Percentiles rank a stretch among this genome's conserved stretches.
These are phyloP conservation scores for Candida loeiensis DNA, from an alignment of 805 yeast species.

Conservation along the genomic window DNA sequence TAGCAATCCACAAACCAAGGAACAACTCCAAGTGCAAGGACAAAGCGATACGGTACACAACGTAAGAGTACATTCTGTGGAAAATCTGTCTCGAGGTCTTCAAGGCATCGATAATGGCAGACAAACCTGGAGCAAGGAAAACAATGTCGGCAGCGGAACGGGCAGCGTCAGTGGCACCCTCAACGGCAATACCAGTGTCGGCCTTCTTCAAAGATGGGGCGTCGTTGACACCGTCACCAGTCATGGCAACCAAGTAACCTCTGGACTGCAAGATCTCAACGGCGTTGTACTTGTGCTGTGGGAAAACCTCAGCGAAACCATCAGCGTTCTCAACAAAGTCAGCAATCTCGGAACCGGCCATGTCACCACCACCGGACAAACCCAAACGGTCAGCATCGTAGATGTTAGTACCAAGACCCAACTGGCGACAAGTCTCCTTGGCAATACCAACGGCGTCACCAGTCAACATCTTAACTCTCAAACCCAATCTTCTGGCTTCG, in stretches of 20 bases:
- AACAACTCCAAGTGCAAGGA: conserved; percentile 92
- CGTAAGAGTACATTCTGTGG: conserved; percentile 99
- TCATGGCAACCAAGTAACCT: conserved; percentile 98
- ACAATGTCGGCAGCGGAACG: conserved; percentile 96
- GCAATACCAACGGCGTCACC: conserved; percentile 99
- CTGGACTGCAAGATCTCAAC: conserved; percentile 93
- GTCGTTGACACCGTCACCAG: conserved; percentile 99
- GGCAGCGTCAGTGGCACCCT: conserved; percentile 97
- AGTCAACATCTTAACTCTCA: conserved; percentile 95
- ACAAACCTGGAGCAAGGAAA: conserved; percentile 45
- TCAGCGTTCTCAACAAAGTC: conserved; percentile 97
- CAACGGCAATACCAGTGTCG: conserved; percentile 90
- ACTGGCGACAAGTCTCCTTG: conserved; percentile 96
- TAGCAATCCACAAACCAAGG: conserved; percentile 96
- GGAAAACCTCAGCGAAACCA: conserved; percentile 98
- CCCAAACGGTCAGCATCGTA: conserved; percentile 96
- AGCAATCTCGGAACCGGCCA: conserved; percentile 97
- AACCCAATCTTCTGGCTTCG: conserved; percentile 89
- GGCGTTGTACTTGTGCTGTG: conserved; percentile 94
- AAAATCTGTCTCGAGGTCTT: conserved; percentile 55
- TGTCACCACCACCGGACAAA: conserved; percentile 89
- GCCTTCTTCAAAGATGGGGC: conserved; percentile 96
- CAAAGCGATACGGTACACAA: conserved; percentile 95
- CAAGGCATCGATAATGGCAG: conserved; percentile 32
- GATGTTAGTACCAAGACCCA: conserved; percentile 94